These are phyloP conservation scores for Plasmodium coatneyi DNA, from an alignment of 169 alveolate species.

Conservation along the genomic window DNA sequence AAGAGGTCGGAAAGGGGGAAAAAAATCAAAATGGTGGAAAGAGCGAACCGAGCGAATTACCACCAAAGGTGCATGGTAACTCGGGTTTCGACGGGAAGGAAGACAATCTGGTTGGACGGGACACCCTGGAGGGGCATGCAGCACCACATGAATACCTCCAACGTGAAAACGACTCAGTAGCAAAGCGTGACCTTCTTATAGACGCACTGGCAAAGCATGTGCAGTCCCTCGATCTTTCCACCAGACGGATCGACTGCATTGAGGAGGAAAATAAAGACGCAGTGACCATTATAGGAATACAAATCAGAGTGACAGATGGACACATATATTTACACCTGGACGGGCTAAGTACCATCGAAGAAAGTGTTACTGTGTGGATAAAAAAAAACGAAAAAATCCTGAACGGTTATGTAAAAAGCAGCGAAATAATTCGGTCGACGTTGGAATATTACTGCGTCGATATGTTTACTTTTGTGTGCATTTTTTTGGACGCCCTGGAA, in stretches of 20 bases:
- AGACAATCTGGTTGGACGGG: background rate
- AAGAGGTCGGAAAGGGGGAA: background rate
- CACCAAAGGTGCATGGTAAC: background rate
- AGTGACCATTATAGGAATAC: conserved; percentile 56
- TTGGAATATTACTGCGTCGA: conserved; percentile 29
- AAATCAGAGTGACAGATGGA: conserved; percentile 1
- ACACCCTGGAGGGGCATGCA: background rate
- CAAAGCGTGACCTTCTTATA: background rate
- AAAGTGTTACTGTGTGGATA: conserved; percentile 23
- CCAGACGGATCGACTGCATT: background rate
- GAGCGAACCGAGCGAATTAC: background rate
- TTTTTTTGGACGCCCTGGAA: conserved; percentile 29
- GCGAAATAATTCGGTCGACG: background rate
- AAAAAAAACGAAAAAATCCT: background rate
- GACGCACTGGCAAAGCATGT: conserved; percentile 18
- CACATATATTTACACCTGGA: conserved; percentile 17
- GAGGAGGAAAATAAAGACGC: background rate
- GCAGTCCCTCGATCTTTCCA: conserved; percentile 14
- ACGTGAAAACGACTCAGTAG: background rate
- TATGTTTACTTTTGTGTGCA: conserved; percentile 11
- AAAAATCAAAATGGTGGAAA: background rate
- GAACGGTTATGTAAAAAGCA: background rate
- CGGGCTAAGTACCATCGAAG: conserved; percentile 52
- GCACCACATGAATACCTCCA: background rate
- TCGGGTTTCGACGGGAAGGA: background rate